Base-by-base conservation (phyloP, 768 basidiomycete species). In the Leccinum barrowsii region DNA sequence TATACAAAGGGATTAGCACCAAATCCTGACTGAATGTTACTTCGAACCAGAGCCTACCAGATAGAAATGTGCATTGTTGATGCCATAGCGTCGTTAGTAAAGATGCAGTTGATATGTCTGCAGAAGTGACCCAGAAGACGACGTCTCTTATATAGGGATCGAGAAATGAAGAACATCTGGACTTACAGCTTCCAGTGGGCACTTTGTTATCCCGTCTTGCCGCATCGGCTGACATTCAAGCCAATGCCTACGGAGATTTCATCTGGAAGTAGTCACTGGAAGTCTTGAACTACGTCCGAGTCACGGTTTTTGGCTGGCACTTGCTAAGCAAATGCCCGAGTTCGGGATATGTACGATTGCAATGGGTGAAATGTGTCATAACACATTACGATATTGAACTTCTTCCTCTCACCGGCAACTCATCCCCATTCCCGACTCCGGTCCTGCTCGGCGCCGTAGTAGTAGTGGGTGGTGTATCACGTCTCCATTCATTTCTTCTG, bases 21-120 rank as follows among this genome's bases (percentile, higher is more conserved):
- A 7, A 26, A 7, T 34, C 17, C n/a, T n/a, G 22, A 4, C 7
- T 7, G 47, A 17, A 40, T 12, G 1, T 24, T 21, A 22, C 10
- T 30, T 13, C 32, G 5, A n/a, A 10, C 22, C 8, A 21, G 30
- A 21, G 2, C 54, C 0, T 47, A 66, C 65, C 65, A 66, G 62
- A 66, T 67, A 11, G 65, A 59, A 5, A 66, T 54, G 5, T 34
- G 65, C 51, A 66, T 57, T 8, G 46, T 3, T 30, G 64, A 22
- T 24, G 57, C 24, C 63, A 65, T 65, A 0, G 15, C 46, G 48
- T 10, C 2, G 48, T 49, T 13, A 26, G 26, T 49, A 8, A 22
- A 48, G 47, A 44, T 44, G 42, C 11, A 12, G 19, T 6, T 44
- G 42, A 44, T n/a, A 19, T 44, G 42, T 44, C 19, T 44, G 19